These are phyloP conservation scores for Aspergillus tamarii DNA, from an alignment of 2,329 filamentous ascomycete species.

Conservation along the genomic window DNA sequence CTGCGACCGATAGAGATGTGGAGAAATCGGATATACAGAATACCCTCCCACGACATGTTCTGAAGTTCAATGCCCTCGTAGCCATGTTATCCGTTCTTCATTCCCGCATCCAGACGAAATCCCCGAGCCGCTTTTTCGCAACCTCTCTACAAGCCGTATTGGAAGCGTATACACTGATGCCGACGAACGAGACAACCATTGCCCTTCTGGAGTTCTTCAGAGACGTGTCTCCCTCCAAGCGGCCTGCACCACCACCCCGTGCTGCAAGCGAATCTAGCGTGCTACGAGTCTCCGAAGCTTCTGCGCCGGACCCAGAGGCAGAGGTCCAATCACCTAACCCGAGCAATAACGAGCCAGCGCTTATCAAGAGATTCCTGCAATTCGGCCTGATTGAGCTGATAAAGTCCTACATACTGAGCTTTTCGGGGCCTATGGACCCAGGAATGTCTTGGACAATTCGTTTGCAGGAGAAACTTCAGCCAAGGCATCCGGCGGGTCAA, in stretches of 20 bases:
- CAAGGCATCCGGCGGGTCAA: slow-evolving; percentile 53
- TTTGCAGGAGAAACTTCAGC: slow-evolving; percentile 62
- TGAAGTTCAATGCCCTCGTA: slow-evolving; percentile 47
- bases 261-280: slow-evolving; percentile 54
- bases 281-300: slow-evolving; percentile 33
- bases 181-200: slow-evolving; percentile 59
- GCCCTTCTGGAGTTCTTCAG: slow-evolving; percentile 62
- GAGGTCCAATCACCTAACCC: slow-evolving; percentile 46
- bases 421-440: slow-evolving; percentile 37
- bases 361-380: slow-evolving; percentile 61
- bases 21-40: slow-evolving; percentile 15
- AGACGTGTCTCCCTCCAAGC: slow-evolving; percentile 59
- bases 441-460: slow-evolving; percentile 51
- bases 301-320: slow-evolving; percentile 62
- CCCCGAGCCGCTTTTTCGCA: slow-evolving; percentile 65
- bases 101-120: slow-evolving; percentile 64
- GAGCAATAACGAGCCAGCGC: slow-evolving; percentile 50
- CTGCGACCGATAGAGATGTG: slow-evolving; percentile 26
- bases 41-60: slow-evolving; percentile 31
- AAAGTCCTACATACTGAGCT: slow-evolving; percentile 60
- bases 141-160: slow-evolving; percentile 65
- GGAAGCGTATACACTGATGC: slow-evolving; percentile 60
- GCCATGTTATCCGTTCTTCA: slow-evolving; percentile 62
- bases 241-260: slow-evolving; percentile 63
- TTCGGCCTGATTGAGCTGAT: slow-evolving; percentile 65